Evolutionary conservation across 2,329 filamentous ascomycete genomes (phyloP), one percentile per base, ranked within the genome.

Genomic region (Phaeosphaeriaceae sp.): DNA sequence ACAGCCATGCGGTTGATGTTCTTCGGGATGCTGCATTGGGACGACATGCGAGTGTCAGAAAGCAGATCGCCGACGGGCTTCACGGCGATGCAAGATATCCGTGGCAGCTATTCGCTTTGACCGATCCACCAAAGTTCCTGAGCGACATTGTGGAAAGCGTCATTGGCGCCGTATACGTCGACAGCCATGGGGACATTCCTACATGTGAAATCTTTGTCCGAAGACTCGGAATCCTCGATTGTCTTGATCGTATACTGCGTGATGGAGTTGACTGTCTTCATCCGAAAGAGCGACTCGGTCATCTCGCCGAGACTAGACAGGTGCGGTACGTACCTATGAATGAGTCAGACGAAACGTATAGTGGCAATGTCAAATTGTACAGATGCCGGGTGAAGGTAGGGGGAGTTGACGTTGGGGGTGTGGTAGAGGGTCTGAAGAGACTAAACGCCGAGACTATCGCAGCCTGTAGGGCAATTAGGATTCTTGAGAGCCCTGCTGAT

Each of bases 121-220:
- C 95, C 1, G 54, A 63, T 21, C 40, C 63, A 8, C 63, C 63
- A 1, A 64, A 66, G 17, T 61, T 60, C 18, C 44, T 66, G n/a
- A 64, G 61, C 11, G 61, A 66, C 69, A 75, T 97, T 6, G 79
- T 97, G 8, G 93, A 97, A 75, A 83, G 84, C 26, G 69, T 95
- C 0, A 72, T 97, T 0, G 93, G 90, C 0, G 92, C 92, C 0
- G 80, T 97, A 0, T 97, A 89, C 78, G 77, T 96, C 16, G 94
- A 97, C 69, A 89, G 57, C 4, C 52, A 43, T 6, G 61, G 60
- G 16, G 54, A 50, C 39, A 50, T 63, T 8, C 17, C 45, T 7
- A 46, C 68, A 0, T 95, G 90, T 61, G 76, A 81, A 41, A 64
- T 44, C 0, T 79, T 97, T 30, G 68, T 90, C 0, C 79, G 83